Conservation (phyloP, 805 yeast species). For the Starmerella stellata region DNA sequence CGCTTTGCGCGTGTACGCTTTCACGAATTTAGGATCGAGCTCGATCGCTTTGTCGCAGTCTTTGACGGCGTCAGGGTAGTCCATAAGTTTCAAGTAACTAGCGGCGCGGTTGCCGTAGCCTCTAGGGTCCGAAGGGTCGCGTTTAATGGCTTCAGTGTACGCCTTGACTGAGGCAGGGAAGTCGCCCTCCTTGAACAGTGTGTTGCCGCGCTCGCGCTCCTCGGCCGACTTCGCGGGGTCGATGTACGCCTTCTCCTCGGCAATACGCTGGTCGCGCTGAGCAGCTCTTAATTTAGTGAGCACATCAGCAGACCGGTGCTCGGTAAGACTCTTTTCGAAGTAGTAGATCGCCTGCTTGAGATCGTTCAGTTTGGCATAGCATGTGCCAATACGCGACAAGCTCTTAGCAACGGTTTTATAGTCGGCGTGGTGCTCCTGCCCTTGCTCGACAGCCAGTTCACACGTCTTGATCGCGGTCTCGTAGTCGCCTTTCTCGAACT, state of each 20-base stretch:
- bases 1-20: conserved; percentile 95
- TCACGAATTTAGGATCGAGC: conserved; percentile 71
- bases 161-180: conserved; percentile 95
- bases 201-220: conserved; percentile 86
- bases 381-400: conserved; percentile 75
- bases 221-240: conserved; percentile 88
- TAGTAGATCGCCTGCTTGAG: conserved; percentile 52
- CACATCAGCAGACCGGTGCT: conserved; percentile 90
- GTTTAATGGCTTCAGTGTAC: conserved; percentile 85
- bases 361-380: conserved; percentile 59
- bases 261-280: conserved; percentile 66
- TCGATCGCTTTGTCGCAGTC: conserved; percentile 84
- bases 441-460: conserved; percentile 66
- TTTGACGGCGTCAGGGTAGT: conserved; percentile 88
- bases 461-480: conserved; percentile 73
- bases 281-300: conserved; percentile 70
- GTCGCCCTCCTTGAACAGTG: conserved; percentile 70
- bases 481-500: conserved; percentile 83
- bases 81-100: conserved; percentile 79
- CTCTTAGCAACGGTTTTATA: conserved; percentile 84
- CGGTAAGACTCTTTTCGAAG: conserved; percentile 85
- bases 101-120: conserved; percentile 98
- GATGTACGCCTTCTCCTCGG: conserved; percentile 60
- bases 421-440: conserved; percentile 78
- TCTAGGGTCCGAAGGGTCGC: conserved; percentile 93